Conservation (phyloP, 306 rosid species). For the Senna tora region DNA sequence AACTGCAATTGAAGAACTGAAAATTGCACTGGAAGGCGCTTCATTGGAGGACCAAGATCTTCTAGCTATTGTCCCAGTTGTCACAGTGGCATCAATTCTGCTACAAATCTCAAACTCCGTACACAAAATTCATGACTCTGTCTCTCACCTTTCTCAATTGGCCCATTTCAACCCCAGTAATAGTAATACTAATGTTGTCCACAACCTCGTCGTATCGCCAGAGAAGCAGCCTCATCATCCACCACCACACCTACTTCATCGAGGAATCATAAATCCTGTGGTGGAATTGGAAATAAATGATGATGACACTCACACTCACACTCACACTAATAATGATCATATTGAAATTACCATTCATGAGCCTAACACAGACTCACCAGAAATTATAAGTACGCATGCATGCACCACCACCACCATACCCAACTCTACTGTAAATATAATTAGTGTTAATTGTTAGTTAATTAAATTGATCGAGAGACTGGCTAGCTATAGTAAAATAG, state of each 20-base stretch:
- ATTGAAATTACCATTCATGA: slow-evolving; percentile 53
- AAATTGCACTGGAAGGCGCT: slow-evolving; percentile 46
- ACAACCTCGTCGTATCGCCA: slow-evolving; percentile 40
- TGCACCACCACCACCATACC: slow-evolving; percentile 34
- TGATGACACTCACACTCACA: slow-evolving; percentile 30
- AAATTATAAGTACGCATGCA: slow-evolving; percentile 1
- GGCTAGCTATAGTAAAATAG: too few species aligned
- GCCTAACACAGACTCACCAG: slow-evolving; percentile 31
- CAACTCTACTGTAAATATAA: slow-evolving; percentile 40
- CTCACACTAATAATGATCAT: slow-evolving; percentile 31
- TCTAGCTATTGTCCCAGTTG: slow-evolving; percentile 57
- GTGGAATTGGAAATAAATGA: slow-evolving; percentile 49
- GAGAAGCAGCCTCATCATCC: slow-evolving; percentile 45
- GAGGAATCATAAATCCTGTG: slow-evolving; percentile 72
- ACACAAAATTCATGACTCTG: slow-evolving; percentile 61
- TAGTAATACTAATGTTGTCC: not conserved
- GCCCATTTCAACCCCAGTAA: slow-evolving; percentile 73
- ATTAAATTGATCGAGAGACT: slow-evolving; percentile 35
- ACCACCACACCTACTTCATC: slow-evolving; percentile 59
- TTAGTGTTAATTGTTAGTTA: slow-evolving; percentile 2
- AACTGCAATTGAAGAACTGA: slow-evolving; percentile 60
- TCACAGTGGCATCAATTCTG: slow-evolving; percentile 63
- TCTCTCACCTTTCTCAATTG: slow-evolving; percentile 63
- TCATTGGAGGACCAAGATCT: slow-evolving; percentile 51
- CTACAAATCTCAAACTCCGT: slow-evolving; percentile 63